Conservation (phyloP, 176 grass and related monocot species). For the Carex cristatella region DNA sequence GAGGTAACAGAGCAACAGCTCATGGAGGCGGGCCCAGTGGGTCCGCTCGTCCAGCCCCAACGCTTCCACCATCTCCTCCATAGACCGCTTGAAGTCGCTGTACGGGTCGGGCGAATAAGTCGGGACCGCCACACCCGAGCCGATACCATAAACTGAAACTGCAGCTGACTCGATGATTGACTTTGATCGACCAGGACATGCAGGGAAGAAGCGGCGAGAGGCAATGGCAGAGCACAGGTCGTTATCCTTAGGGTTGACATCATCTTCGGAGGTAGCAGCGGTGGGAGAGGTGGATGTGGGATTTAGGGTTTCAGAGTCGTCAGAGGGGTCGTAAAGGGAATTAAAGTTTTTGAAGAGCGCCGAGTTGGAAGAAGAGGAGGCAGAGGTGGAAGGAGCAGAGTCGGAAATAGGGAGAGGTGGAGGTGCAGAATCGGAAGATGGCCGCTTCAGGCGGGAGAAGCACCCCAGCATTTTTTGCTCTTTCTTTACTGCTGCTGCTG, state of each 20-base stretch:
- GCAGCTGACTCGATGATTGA: constrained; percentile 63
- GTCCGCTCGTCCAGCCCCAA: constrained; percentile 55
- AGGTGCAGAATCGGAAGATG: constrained; percentile 20
- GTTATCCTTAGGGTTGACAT: background rate
- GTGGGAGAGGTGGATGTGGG: constrained; percentile 30
- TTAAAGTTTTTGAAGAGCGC: constrained; percentile 39
- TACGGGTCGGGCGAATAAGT: constrained; percentile 93
- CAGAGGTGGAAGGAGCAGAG: constrained; percentile 33
- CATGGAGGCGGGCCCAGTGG: constrained; percentile 67
- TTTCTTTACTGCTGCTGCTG: background rate
- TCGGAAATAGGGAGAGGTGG: constrained; percentile 20
- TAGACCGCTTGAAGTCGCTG: constrained; percentile 73
- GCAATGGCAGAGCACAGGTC: constrained; percentile 85
- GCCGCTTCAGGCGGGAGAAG: constrained; percentile 64
- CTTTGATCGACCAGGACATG: constrained; percentile 70
- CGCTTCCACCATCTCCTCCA: constrained; percentile 93
- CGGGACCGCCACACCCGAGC: constrained; percentile 70
- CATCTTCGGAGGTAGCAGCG: background rate
- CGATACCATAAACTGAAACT: constrained; percentile 28
- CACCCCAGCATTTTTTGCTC: constrained; percentile 52
- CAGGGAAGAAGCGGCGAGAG: constrained; percentile 80
- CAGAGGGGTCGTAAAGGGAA: constrained; percentile 28
- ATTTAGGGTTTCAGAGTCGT: constrained; percentile 16
- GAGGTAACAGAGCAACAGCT: constrained; percentile 97
- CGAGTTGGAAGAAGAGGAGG: constrained; percentile 38